These are phyloP conservation scores for Pythium rishiriense DNA, from an alignment of 352 stramenopile genomes.

Conservation along the genomic window DNA sequence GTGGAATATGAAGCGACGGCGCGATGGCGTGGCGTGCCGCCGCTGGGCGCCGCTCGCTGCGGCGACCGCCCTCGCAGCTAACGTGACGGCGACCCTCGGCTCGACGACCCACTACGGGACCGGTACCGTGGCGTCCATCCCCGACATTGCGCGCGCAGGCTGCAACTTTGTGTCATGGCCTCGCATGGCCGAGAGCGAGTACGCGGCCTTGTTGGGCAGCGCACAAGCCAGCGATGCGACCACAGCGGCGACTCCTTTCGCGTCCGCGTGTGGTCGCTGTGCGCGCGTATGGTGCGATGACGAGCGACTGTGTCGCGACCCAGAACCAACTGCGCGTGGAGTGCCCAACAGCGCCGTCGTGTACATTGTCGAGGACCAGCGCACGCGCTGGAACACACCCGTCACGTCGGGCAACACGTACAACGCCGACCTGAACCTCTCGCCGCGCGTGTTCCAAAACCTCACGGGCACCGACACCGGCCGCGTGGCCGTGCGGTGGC, in stretches of 20 bases:
- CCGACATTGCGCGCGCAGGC: slow-evolving; percentile 18
- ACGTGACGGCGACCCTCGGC: background rate
- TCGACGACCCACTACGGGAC: slow-evolving; percentile 4
- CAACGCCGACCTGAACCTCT: slow-evolving; percentile 32
- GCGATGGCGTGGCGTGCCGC: slow-evolving; percentile 1
- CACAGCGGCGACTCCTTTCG: background rate
- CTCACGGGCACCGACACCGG: slow-evolving; percentile 28
- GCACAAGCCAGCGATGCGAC: background rate
- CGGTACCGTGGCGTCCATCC: slow-evolving; percentile 20
- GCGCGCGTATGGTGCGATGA: slow-evolving; percentile 29
- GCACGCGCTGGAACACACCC: slow-evolving; percentile 18
- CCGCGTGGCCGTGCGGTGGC: slow-evolving; percentile 29
- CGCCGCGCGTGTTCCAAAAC: slow-evolving; percentile 27
- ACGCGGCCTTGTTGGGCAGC: slow-evolving; percentile 18
- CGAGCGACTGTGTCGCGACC: background rate
- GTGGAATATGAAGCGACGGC: slow-evolving; percentile 23
- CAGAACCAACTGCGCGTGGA: background rate
- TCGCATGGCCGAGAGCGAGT: slow-evolving; percentile 11
- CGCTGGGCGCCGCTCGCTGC: background rate
- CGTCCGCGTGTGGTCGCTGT: slow-evolving; percentile 35
- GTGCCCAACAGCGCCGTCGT: slow-evolving; percentile 19
- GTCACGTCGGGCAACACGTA: too few species aligned
- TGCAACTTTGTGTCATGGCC: slow-evolving; percentile 40
- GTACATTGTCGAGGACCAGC: slow-evolving; percentile 37
- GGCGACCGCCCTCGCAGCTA: background rate